Percentiles rank a stretch among this genome's conserved stretches.
These are phyloP conservation scores for Fusarium palustre DNA, from an alignment of 2,329 filamentous ascomycete species.

Conservation along the genomic window DNA sequence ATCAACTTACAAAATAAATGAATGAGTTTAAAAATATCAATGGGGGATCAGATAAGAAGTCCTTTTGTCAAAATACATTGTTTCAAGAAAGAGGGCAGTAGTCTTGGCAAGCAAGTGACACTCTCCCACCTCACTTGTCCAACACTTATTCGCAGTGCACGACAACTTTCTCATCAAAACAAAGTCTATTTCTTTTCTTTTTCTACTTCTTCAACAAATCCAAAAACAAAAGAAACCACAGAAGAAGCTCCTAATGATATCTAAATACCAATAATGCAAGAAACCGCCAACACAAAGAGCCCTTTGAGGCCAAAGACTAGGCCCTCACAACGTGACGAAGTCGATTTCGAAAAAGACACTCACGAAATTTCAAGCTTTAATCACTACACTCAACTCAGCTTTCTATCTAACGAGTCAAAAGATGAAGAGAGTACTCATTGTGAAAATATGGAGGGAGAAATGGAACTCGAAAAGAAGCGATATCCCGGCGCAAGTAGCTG, in stretches of 20 bases:
- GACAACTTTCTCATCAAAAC: slow-evolving; percentile 8
- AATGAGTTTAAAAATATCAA: not conserved
- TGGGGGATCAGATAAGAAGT: accelerated
- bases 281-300: slow-evolving; percentile 5
- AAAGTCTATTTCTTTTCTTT: slow-evolving; percentile 16
- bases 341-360: slow-evolving; percentile 9
- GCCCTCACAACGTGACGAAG: slow-evolving; percentile 4
- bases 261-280: slow-evolving; percentile 17
- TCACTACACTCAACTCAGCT: slow-evolving; percentile 14
- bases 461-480: slow-evolving; percentile 58
- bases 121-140: not conserved
- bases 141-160: slow-evolving; percentile 24
- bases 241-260: not conserved
- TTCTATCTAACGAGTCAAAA: slow-evolving; percentile 19
- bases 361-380: slow-evolving; percentile 12
- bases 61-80: accelerated
- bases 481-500: slow-evolving; percentile 61
- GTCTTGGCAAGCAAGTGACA: slow-evolving; percentile 4
- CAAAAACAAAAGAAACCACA: not conserved
- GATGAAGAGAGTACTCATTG: slow-evolving; percentile 22
- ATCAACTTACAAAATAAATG: not conserved
- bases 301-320: slow-evolving; percentile 21
- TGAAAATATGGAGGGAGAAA: slow-evolving; percentile 48
- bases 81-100: not conserved
- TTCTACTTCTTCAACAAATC: slow-evolving; percentile 9